These are phyloP conservation scores for Calvatia gigantea DNA, from an alignment of 768 basidiomycete species.

Conservation along the genomic window DNA sequence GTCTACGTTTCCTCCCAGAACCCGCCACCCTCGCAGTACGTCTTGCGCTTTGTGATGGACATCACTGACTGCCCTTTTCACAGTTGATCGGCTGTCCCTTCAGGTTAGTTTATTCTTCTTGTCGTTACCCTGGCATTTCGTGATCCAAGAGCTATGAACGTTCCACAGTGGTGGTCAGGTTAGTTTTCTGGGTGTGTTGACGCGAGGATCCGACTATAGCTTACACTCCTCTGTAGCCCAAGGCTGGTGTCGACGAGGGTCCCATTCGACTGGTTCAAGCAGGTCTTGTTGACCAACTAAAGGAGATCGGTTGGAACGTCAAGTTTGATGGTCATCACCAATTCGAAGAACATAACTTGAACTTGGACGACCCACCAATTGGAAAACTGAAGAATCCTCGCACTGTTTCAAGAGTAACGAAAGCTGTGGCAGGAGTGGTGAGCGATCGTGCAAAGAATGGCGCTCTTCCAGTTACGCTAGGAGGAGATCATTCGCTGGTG, in stretches of 20 bases:
- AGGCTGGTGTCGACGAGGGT: conserved; percentile 78
- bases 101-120: conserved; percentile 53
- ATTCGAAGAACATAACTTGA: conserved; percentile 74
- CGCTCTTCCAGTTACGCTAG: conserved; percentile 83
- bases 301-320: conserved; percentile 83
- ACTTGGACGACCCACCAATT: conserved; percentile 70
- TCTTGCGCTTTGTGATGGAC: conserved; percentile 16
- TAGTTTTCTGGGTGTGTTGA: conserved; percentile 19
- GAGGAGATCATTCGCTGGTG: conserved; percentile 94
- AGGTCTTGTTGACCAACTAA: conserved; percentile 76
- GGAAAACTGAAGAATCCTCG: conserved; percentile 90
- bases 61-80: conserved; percentile 12
- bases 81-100: conserved; percentile 96
- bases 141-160: conserved; percentile 12
- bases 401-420: conserved; percentile 76
- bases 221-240: conserved; percentile 44
- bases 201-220: conserved; percentile 7
- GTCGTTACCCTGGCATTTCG: conserved; percentile 1
- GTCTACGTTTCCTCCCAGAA: conserved; percentile 47
- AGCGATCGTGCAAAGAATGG: conserved; percentile 73
- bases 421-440: conserved; percentile 78
- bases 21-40: conserved; percentile 81
- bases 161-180: conserved; percentile 62
- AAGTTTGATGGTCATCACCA: conserved; percentile 87
- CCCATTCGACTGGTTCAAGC: conserved; percentile 88